Base-by-base conservation (phyloP, 1,284 basidiomycete species). In the Apiotrichum brassicae region DNA sequence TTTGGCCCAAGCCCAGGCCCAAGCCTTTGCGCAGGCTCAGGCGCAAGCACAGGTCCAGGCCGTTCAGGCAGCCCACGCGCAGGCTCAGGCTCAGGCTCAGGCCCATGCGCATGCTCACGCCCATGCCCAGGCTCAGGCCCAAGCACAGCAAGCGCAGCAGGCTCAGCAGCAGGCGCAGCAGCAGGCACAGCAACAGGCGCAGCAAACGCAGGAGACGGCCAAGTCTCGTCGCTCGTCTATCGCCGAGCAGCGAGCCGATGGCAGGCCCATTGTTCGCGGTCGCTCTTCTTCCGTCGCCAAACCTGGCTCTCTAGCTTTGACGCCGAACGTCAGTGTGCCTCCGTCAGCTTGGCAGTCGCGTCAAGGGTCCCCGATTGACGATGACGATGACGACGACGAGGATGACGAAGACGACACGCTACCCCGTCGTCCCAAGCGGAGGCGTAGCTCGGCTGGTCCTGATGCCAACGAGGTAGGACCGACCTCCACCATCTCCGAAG, bases 401-500 rank as follows among this genome's bases (percentile, higher is more conserved):
- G 65, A 63, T 4, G 62, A 63, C 4, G 69, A 69, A 11, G 67
- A 66, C 43, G 68, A 68, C 25, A 46, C 42, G 6, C 57, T 39
- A 16, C 62, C 61, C 2, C 55, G 65, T 35, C 55, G 59, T 25
- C 59, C 55, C 5, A 72, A 71, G 51, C 51, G 68, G 20, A 40
- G 70, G 36, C 54, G 68, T 45, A 65, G 62, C 36, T 69, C 68
- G 11, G 66, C 57, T 5, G 65, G 61, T 9, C 47, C 49, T 6
- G 53, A 51, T 18, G 40, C 25, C 24, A 40, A 36, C 19, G 60
- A 57, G 26, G 16, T 40, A 9, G 40, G 26, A 3, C 40, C 40
- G 7, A 16, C 40, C 4, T 43, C 47, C 32, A 55, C 63, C 16
- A 70, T 75, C 16, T 73, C 72, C 8, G 65, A 72, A 3, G 93